Evolutionary conservation across 768 basidiomycete species (phyloP).

Genomic region (Dioszegia crocea): DNA sequence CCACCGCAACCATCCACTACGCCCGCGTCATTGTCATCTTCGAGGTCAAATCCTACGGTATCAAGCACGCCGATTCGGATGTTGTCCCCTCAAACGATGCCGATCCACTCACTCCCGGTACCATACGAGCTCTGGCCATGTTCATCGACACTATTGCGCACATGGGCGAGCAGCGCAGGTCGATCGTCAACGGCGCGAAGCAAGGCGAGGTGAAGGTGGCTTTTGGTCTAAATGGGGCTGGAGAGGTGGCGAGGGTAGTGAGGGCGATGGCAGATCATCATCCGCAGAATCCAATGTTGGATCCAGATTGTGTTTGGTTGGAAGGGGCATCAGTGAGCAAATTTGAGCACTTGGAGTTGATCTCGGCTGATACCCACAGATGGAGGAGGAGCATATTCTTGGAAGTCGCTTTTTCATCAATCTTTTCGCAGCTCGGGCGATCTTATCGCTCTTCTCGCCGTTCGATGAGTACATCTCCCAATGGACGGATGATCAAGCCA

Average conservation of each 20-base stretch:
- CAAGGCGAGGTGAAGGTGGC: slow-evolving; percentile 1
- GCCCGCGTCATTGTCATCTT: slow-evolving; percentile 5
- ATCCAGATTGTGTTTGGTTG: not conserved
- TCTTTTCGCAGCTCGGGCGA: not conserved
- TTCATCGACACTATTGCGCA: not conserved
- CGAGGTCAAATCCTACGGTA: not conserved
- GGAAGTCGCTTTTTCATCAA: not conserved
- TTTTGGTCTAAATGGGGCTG: slow-evolving; percentile 6
- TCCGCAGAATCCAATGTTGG: not conserved
- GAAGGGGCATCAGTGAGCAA: not conserved
- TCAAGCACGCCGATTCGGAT: not conserved
- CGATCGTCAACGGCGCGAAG: not conserved
- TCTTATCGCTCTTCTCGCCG: not conserved
- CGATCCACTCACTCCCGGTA: slow-evolving; percentile 4
- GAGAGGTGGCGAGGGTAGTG: slow-evolving; percentile 9
- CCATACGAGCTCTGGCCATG: not conserved
- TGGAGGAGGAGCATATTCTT: not conserved
- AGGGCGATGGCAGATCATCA: not conserved
- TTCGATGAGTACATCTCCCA: not conserved
- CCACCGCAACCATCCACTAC: not conserved
- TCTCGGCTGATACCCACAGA: not conserved
- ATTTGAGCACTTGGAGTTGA: not conserved
- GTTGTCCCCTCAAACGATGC: not conserved
- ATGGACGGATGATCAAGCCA: not conserved
- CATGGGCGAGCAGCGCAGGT: not conserved